Evolutionary conservation across 352 stramenopile genomes (phyloP), one percentile per base, ranked within the genome.

Genomic region (Pythium biforme): DNA sequence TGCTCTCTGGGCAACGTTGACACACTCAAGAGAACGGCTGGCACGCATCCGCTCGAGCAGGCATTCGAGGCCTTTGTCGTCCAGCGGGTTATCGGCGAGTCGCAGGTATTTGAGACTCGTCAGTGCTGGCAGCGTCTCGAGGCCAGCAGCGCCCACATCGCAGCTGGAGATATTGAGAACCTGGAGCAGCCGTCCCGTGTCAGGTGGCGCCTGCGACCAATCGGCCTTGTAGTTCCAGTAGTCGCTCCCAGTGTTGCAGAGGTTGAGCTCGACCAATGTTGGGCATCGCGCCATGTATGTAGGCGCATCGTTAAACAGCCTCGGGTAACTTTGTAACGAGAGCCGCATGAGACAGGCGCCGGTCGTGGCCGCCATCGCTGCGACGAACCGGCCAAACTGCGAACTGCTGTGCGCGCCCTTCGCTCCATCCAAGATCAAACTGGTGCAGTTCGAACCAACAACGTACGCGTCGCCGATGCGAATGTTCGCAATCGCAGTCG

Each of bases 361-460:
- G 4, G 20, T 31, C 0, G 26, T 22, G 0, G 40, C 41, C 9
- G 48, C 26, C 23, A 60, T n/a, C 1, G 17, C n/a, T 12, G 26
- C 37, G 25, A 52, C 10, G 7, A 60, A 51, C 5, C 53, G 39
- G 37, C 9, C 37, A 43, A 17, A 43, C 37, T 43, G 37, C 12
- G 12, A 17, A 7, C 37, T 25, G 8, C n/a, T n/a, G 37, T 6
- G 15, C 10, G 31, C 5, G 19, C 27, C n/a, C 23, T 20, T 34
- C 14, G 37, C 7, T 12, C 53, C 40, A 15, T 60, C 40, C 9
- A 60, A 23, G 7, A 60, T 29, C 25, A 60, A 23, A 7, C 41
- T 20, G 25, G 53, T 51, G 27, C 25, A 50, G 26, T 52, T 60
- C 3, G 53, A 37, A 11, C 53, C 53, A 3, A 60, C 53, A 8